Evolutionary conservation across 164 flowering plant species (phyloP).

Genomic region (Cinnamomum micranthum): DNA sequence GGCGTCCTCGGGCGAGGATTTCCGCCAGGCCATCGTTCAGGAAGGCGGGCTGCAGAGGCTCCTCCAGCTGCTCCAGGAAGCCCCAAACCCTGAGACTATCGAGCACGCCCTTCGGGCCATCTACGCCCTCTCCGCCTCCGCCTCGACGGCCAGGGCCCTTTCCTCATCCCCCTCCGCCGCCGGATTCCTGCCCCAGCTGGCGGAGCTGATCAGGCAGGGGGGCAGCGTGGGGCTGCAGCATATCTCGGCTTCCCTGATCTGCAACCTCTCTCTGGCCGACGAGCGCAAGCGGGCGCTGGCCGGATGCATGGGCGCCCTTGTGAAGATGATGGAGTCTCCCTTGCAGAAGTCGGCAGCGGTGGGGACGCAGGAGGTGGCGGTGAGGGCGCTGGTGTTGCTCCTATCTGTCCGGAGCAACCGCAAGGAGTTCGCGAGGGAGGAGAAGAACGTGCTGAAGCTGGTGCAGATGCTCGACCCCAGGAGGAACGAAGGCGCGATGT

Average conservation of each 20-base stretch:
- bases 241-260: conserved; percentile 39
- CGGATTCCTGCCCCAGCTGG: conserved; percentile 39
- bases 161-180: conserved; percentile 30
- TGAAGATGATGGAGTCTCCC: conserved; percentile 63
- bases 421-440: conserved; percentile 65
- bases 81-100: conserved; percentile 33
- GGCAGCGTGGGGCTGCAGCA: conserved; percentile 46
- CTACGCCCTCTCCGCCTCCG: conserved; percentile 34
- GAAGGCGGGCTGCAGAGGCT: conserved; percentile 52
- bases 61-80: conserved; percentile 44
- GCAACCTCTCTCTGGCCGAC: conserved; percentile 44
- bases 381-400: conserved; percentile 46
- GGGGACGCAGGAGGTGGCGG: conserved; percentile 54
- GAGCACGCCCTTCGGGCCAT: conserved; percentile 57
- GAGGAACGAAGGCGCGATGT: conserved; percentile 20
- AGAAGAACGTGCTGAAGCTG: conserved; percentile 58
- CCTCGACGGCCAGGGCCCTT: conserved; percentile 25
- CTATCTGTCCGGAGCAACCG: conserved; percentile 54
- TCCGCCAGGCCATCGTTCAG: conserved; percentile 34
- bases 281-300: conserved; percentile 46
- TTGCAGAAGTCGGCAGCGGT: conserved; percentile 36
- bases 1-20: conserved; percentile 45
- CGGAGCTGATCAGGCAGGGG: conserved; percentile 53
- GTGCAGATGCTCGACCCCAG: conserved; percentile 63
- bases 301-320: conserved; percentile 49